A percentile compares a stretch with the other conserved stretches of the same genome.
phyloP scores from a whole-genome alignment of 1,284 basidiomycete genomes.

The Cryptococcus depauperatus region DNA sequence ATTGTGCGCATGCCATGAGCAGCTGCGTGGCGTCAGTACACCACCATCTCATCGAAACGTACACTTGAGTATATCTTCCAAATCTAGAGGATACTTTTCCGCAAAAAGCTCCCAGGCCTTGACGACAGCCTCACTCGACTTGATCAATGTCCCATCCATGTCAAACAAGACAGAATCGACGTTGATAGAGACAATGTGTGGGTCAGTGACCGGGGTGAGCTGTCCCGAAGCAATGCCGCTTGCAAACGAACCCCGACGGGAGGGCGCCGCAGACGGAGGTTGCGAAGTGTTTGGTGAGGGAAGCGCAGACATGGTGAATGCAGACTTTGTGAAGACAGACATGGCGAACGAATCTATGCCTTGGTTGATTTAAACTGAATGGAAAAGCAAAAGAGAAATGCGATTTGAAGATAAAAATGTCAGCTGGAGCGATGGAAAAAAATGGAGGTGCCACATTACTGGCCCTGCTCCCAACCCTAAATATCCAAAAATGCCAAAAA shows the following conservation, averaged over 20 bases:
- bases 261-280: constrained; percentile 26
- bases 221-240: constrained; percentile 46
- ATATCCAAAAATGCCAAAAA: no score
- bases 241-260: constrained; percentile 34
- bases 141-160: constrained; percentile 45
- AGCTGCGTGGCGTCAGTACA: constrained; percentile 12
- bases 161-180: constrained; percentile 45
- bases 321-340: constrained; percentile 45
- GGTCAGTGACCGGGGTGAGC: constrained; percentile 67
- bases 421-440: background rate
- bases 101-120: constrained; percentile 43
- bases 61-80: constrained; percentile 41
- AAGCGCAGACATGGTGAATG: constrained; percentile 45
- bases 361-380: no score
- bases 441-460: no score
- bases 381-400: no score
- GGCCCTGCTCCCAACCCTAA: no score
- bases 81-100: constrained; percentile 38
- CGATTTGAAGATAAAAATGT: no score
- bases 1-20: constrained; percentile 44
- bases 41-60: constrained; percentile 1
- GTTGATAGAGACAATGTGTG: constrained; percentile 47
- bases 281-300: constrained; percentile 29
- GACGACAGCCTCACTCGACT: constrained; percentile 42
- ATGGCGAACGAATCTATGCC: constrained; percentile 33